Evolutionary conservation across 2,329 filamentous ascomycete species (phyloP).

Genomic region (Stemphylium vesicarium): DNA sequence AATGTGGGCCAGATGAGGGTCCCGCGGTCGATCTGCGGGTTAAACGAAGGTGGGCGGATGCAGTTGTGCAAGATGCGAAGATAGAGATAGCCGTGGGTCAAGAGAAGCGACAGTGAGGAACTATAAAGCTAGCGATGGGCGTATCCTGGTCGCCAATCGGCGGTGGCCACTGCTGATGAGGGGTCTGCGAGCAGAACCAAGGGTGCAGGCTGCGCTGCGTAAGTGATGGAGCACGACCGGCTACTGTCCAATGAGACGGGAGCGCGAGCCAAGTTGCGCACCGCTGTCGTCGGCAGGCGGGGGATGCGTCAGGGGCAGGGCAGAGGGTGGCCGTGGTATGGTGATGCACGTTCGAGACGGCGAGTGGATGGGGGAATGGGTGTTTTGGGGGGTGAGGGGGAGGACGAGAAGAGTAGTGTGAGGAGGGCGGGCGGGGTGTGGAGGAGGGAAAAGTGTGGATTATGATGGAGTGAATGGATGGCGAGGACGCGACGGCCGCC

Average conservation of each 20-base stretch:
- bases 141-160: constrained; percentile 9
- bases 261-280: constrained; percentile 14
- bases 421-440: constrained; percentile 18
- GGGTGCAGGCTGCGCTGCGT: constrained; percentile 15
- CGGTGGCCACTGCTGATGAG: constrained; percentile 18
- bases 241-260: constrained; percentile 15
- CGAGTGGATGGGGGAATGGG: constrained; percentile 6
- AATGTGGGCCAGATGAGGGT: constrained; percentile 14
- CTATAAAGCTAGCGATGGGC: constrained; percentile 10
- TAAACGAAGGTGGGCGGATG: constrained; percentile 15
- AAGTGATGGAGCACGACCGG: constrained; percentile 12
- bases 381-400: constrained; percentile 4
- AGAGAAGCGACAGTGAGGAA: constrained; percentile 9
- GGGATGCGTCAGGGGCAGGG: constrained; percentile 14
- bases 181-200: constrained; percentile 16
- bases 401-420: not conserved
- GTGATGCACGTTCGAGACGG: constrained; percentile 1
- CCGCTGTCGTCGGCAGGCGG: constrained; percentile 18
- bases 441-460: constrained; percentile 24
- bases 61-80: constrained; percentile 8
- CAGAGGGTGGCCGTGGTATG: not conserved
- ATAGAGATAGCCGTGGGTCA: constrained; percentile 8
- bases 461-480: constrained; percentile 21
- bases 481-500: constrained; percentile 12
- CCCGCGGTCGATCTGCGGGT: constrained; percentile 11